These are phyloP conservation scores for Leishmania gerbilli DNA, from an alignment of 208 protist genomes.

Conservation along the genomic window DNA sequence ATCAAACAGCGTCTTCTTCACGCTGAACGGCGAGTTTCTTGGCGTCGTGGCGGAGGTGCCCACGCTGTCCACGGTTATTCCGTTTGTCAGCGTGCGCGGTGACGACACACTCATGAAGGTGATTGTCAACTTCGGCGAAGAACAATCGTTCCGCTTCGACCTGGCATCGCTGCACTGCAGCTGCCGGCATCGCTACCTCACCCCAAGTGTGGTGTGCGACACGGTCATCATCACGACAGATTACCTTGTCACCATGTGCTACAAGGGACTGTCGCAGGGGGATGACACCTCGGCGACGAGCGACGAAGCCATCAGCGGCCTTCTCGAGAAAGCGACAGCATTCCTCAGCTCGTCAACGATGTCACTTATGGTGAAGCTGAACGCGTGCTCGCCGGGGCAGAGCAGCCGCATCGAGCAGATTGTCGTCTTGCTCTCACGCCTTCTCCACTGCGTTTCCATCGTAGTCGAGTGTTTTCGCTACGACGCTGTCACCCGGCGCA, in stretches of 20 bases:
- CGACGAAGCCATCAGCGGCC: slow-evolving; percentile 59
- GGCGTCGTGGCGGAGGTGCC: slow-evolving; percentile 62
- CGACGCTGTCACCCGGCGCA: slow-evolving; percentile 62
- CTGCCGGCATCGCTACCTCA: slow-evolving; percentile 53
- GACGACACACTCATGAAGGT: slow-evolving; percentile 68
- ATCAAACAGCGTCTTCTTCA: slow-evolving; percentile 88
- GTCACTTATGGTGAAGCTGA: slow-evolving; percentile 43
- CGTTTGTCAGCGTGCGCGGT: slow-evolving; percentile 67
- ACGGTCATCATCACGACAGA: slow-evolving; percentile 66
- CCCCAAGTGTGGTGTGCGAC: slow-evolving; percentile 57
- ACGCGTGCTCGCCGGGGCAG: slow-evolving; percentile 18
- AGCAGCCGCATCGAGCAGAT: slow-evolving; percentile 28
- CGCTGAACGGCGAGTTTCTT: slow-evolving; percentile 84
- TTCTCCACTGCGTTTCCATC: slow-evolving; percentile 72
- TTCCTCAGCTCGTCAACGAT: slow-evolving; percentile 63
- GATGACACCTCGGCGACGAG: slow-evolving; percentile 33
- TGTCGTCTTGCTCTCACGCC: slow-evolving; percentile 49
- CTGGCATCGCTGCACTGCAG: slow-evolving; percentile 75
- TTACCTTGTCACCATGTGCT: slow-evolving; percentile 81
- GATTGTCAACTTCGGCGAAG: slow-evolving; percentile 88
- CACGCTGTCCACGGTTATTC: slow-evolving; percentile 53
- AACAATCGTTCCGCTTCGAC: slow-evolving; percentile 85
- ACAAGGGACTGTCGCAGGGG: slow-evolving; percentile 44
- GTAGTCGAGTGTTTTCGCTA: slow-evolving; percentile 85
- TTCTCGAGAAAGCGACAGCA: slow-evolving; percentile 64